These are phyloP conservation scores for Alternaria triticina DNA, from an alignment of 2,329 filamentous ascomycete species.

Conservation along the genomic window DNA sequence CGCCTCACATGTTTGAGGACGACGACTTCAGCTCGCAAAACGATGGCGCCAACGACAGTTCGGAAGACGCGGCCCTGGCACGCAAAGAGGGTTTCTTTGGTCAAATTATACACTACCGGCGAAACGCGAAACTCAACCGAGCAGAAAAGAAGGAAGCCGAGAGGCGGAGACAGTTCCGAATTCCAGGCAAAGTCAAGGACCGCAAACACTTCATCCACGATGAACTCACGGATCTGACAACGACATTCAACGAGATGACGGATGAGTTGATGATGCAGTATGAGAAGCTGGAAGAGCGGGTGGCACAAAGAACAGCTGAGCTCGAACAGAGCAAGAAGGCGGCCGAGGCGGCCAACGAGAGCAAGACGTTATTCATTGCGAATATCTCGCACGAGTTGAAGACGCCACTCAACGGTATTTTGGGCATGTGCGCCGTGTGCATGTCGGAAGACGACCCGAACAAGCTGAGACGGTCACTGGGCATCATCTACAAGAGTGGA, in stretches of 20 bases:
- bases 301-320: conserved; percentile 80
- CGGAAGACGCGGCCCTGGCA: conserved; percentile 56
- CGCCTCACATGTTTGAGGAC: conserved; percentile 65
- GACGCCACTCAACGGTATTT: conserved; percentile 92
- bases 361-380: conserved; percentile 96
- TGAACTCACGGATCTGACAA: conserved; percentile 81
- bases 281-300: conserved; percentile 80
- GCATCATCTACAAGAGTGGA: conserved; percentile 86
- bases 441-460: conserved; percentile 86
- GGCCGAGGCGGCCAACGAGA: conserved; percentile 93
- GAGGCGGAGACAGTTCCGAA: conserved; percentile 71
- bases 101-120: conserved; percentile 45
- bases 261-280: conserved; percentile 90
- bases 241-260: conserved; percentile 92
- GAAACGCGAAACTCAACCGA: conserved; percentile 41
- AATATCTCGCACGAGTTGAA: conserved; percentile 90
- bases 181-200: conserved; percentile 81
- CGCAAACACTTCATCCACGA: conserved; percentile 79
- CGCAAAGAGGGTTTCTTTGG: conserved; percentile 55
- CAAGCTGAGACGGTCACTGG: conserved; percentile 81
- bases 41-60: conserved; percentile 51
- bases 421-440: conserved; percentile 91
- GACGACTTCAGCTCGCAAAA: conserved; percentile 47
- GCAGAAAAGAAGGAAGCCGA: conserved; percentile 49
- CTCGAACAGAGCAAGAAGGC: conserved; percentile 89